These are phyloP conservation scores for Durotheca rogersii DNA, from an alignment of 495 filamentous ascomycete species.

Conservation along the genomic window DNA sequence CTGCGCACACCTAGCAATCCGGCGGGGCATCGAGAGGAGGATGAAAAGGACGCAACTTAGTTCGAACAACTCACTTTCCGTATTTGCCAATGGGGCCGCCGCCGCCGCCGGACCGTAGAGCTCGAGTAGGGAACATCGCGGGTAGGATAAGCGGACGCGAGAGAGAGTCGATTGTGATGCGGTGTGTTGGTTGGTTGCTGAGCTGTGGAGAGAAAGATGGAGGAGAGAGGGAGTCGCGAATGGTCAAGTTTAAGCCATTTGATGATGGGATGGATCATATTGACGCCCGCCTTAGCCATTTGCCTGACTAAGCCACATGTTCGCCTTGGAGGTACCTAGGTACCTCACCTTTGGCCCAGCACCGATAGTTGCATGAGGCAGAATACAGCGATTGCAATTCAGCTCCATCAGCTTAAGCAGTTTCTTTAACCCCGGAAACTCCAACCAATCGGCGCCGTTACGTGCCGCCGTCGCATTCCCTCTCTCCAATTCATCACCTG, in stretches of 20 bases:
- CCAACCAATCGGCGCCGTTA: constrained; percentile 11
- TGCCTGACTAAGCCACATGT: no score
- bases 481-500: no score
- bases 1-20: neutral
- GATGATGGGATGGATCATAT: no score
- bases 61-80: constrained; percentile 63
- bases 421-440: constrained; percentile 19
- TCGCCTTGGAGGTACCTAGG: no score
- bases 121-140: constrained; percentile 65
- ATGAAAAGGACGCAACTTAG: constrained; percentile 21
- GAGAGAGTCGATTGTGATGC: constrained; percentile 35
- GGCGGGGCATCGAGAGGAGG: constrained; percentile 18
- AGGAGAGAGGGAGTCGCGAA: constrained; percentile 31
- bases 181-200: neutral
- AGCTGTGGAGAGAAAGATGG: constrained; percentile 22
- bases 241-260: constrained; percentile 35
- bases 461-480: no score
- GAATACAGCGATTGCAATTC: neutral
- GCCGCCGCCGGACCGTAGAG: constrained; percentile 55
- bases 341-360: no score
- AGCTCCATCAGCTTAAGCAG: constrained; percentile 9
- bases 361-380: neutral
- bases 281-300: no score
- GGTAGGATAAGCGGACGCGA: constrained; percentile 32
- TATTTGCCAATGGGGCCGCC: constrained; percentile 60